These are phyloP conservation scores for Phytophthora pluvialis DNA, from an alignment of 352 stramenopile species.

Conservation along the genomic window DNA sequence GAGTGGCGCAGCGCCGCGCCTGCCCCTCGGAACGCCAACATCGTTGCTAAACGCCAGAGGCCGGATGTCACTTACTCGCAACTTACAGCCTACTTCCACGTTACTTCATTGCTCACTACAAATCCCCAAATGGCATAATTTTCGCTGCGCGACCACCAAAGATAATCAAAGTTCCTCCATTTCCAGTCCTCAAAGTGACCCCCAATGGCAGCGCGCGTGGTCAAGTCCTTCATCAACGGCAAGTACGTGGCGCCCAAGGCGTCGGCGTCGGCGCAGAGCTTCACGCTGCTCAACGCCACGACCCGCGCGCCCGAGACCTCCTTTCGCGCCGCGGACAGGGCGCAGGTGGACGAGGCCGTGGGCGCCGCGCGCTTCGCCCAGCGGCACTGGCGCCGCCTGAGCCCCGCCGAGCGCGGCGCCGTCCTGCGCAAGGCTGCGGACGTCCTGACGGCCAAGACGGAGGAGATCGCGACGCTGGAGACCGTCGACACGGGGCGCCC, in stretches of 20 bases:
- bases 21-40: constrained; percentile 18
- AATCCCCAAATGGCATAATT: constrained; percentile 7
- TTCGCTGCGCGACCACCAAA: constrained; percentile 23
- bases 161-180: too few relatives aligned
- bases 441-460: constrained; percentile 61
- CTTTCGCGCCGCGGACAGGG: constrained; percentile 51
- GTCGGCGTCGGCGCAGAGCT: constrained; percentile 19
- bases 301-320: constrained; percentile 57
- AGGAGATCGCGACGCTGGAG: constrained; percentile 76
- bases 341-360: constrained; percentile 64
- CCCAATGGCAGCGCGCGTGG: constrained; percentile 39
- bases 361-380: constrained; percentile 50
- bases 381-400: constrained; percentile 64
- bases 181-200: too few relatives aligned
- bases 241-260: constrained; percentile 46
- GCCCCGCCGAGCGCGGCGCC: constrained; percentile 64
- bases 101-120: neutral
- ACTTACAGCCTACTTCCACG: neutral
- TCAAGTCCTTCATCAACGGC: constrained; percentile 82
- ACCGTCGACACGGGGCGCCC: constrained; percentile 81
- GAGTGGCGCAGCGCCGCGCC: constrained; percentile 8
- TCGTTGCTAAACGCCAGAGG: constrained; percentile 6
- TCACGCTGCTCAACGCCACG: constrained; percentile 70
- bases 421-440: constrained; percentile 70
- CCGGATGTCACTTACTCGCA: neutral